Base-by-base conservation (phyloP, 495 filamentous ascomycete species). In the Talaromyces adpressus region DNA sequence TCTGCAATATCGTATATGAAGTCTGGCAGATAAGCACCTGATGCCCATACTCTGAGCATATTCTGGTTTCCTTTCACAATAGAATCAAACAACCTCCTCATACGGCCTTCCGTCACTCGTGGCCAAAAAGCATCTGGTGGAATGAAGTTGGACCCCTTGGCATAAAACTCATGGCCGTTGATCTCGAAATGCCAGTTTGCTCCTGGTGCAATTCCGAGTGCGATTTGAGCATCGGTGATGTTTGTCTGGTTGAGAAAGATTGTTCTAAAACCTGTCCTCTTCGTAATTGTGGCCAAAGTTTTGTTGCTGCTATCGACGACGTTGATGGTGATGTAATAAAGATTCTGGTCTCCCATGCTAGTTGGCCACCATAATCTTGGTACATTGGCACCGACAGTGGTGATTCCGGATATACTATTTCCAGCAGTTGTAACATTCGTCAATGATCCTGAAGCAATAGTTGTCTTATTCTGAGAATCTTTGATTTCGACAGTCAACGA, bases 121-220 rank as follows among this genome's bases (percentile, higher is more conserved):
- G 86, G 81, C 86, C 86, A 89, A 69, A 90, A 89, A 0, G 80
- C 77, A 66, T 89, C 86, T 6, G 85, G 84, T 0, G 87, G 86
- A 63, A 89, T 87, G 60, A 88, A 81, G 58, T 89, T 89, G 30
- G 81, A 84, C 16, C 85, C 85, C 63, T 89, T 88, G 1, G 84
- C 85, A 65, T 87, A 89, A 65, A 89, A 88, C 23, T 85, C 82
- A 58, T 84, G 81, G 6, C 87, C 86, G 60, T 89, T 89, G 49
- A 89, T 76, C 67, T 88, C 85, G 63, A 89, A 89, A 67, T 89
- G 85, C 82, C 85, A 89, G 64, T 88, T 85, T 34, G 82, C 84
- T 4, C 85, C 86, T 0, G 83, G 83, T n/a, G 83, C 82, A 36
- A 87, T 81, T 3, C 86, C 86, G 57, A 77, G 74, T 1, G 79